These are phyloP conservation scores for Phytophthora syringae DNA, from an alignment of 352 stramenopile genomes.

Conservation along the genomic window DNA sequence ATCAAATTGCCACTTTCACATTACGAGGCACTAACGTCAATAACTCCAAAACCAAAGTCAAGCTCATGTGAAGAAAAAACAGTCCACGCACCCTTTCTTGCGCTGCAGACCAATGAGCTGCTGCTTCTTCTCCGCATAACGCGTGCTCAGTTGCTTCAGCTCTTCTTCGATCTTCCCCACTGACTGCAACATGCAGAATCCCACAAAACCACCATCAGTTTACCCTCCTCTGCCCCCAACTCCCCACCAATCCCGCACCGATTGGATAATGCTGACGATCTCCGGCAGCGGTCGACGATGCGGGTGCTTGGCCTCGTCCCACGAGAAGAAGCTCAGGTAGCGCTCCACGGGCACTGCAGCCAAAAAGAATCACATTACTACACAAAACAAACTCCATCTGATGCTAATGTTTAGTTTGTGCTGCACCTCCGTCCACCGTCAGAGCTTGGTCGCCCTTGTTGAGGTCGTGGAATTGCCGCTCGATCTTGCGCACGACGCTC, in stretches of 20 bases:
- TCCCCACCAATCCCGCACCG: conserved; percentile 47
- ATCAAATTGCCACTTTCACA: conserved; percentile 91
- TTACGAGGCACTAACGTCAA: conserved; percentile 10
- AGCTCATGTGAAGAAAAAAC: too few relatives aligned
- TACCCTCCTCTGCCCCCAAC: neutral
- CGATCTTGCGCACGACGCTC: conserved; percentile 96
- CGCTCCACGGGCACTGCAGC: conserved; percentile 92
- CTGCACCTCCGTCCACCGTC: conserved; percentile 81
- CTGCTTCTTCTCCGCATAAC: conserved; percentile 95
- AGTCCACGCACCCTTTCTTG: conserved; percentile 84
- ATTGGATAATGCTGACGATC: conserved; percentile 95
- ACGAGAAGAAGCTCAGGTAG: conserved; percentile 98
- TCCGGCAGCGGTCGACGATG: conserved; percentile 96
- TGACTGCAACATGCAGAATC: conserved; percentile 47
- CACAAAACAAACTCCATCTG: neutral
- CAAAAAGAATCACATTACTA: too few relatives aligned
- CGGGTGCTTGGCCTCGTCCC: conserved; percentile 98
- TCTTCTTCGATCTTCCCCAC: conserved; percentile 97
- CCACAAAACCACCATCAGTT: neutral
- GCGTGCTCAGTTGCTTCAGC: conserved; percentile 93
- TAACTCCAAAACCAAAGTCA: neutral
- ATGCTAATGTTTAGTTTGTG: neutral
- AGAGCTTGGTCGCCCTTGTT: conserved; percentile 88
- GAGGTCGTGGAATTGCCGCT: conserved; percentile 96
- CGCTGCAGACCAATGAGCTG: conserved; percentile 90